Evolutionary conservation across 805 yeast genomes (phyloP), one percentile per base, ranked within the genome.

Genomic region (Myxozyma melibiosi): DNA sequence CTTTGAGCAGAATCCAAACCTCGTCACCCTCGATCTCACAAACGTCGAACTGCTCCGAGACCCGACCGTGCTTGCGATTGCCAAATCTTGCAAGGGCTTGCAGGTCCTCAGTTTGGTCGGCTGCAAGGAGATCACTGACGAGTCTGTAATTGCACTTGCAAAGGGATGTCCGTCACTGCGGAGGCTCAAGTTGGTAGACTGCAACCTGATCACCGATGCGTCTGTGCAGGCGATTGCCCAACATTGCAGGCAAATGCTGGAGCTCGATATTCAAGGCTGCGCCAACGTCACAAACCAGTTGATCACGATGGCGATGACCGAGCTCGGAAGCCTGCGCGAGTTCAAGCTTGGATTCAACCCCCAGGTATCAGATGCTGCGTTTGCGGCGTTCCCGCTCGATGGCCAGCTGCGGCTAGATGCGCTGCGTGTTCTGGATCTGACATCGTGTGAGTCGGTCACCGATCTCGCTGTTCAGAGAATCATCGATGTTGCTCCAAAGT

Each of bases 61-160:
- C 74, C 83, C 79, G 42, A 83, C 90, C 4, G 82, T 90, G 57
- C 64, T 72, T 28, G 82, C 87, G 5, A 76, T 92, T 62, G 90
- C 96, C 2, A 68, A 69, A 7, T 78, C 82, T 66, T 91, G 97
- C 71, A 80, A 81, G 35, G 75, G 92, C 45, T 76, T 92, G 43
- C 97, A 92, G 73, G 97, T 97, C 1, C 75, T 91, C 44, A 91
- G 90, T 69, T 94, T 94, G 0, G 91, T 96, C 1, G 88, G 88
- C 4, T 90, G 97, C 55, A 81, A 81, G 35, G 72, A 76, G n/a
- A 84, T 92, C 2, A 77, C 86, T 4, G 88, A 87, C 61, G 74
- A 68, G 2, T 87, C 92, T 1, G 78, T 92, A 11, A 66, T 81
- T 31, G 72, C 73, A 35, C 76, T 91, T 57, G 79, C 89, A 11